Conservation (phyloP, 495 filamentous ascomycete genomes). For the Talaromyces ruber region DNA sequence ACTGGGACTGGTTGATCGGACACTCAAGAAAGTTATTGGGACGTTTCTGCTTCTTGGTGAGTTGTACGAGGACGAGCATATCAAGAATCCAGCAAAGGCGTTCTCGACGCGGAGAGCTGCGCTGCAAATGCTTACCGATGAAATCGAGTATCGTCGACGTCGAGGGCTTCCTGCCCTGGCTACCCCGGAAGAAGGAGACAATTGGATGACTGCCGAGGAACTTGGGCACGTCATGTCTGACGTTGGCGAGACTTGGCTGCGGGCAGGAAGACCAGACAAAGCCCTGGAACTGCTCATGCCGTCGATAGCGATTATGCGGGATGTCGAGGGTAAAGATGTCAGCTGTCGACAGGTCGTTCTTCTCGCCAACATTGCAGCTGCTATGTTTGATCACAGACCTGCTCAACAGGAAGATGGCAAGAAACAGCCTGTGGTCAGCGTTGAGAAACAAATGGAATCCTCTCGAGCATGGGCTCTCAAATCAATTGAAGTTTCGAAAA, state of each 20-base stretch:
- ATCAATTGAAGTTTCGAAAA: conserved; percentile 51
- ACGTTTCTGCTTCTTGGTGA: conserved; percentile 75
- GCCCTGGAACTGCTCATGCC: conserved; percentile 85
- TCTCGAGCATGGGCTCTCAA: conserved; percentile 69
- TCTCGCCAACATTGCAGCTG: conserved; percentile 24
- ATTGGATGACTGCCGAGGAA: conserved; percentile 8
- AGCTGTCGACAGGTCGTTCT: conserved; percentile 67
- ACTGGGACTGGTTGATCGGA: conserved; percentile 48
- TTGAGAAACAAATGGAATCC: conserved; percentile 27
- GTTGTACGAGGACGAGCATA: conserved; percentile 50
- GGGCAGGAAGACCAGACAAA: conserved; percentile 39
- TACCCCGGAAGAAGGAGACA: conserved; percentile 41
- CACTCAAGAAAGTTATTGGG: conserved; percentile 63
- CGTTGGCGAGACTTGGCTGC: conserved; percentile 3
- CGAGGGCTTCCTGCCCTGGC: conserved; percentile 40
- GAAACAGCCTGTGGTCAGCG: not conserved
- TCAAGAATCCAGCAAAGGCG: conserved; percentile 48
- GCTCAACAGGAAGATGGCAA: not conserved
- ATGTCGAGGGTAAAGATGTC: conserved; percentile 31
- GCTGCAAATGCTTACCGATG: conserved; percentile 70
- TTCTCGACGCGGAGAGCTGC: conserved; percentile 71
- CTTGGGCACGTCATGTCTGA: conserved; percentile 1
- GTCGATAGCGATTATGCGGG: conserved; percentile 51
- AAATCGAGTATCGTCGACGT: conserved; percentile 55
- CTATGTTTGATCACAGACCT: conserved; percentile 19